Conservation (phyloP, 345 rosid genomes). For the Gossypium mustelinum region DNA sequence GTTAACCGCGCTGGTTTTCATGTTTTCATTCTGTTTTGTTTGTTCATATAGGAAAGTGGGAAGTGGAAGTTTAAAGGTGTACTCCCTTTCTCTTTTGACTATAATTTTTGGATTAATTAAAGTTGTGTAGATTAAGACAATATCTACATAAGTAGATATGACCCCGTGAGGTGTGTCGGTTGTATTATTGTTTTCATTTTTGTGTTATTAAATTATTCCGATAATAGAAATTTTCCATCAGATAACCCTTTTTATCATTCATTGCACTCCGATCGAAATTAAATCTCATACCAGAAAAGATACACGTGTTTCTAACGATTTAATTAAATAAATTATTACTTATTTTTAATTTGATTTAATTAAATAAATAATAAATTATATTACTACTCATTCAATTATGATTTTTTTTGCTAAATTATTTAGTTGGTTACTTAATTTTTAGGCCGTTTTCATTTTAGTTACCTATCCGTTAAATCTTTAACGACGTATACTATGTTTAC, state of each 20-base stretch:
- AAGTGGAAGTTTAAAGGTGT: background rate
- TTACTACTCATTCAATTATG: too few relatives aligned
- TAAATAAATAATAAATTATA: too few relatives aligned
- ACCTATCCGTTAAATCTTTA: too few relatives aligned
- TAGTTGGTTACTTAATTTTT: too few relatives aligned
- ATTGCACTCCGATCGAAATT: too few relatives aligned
- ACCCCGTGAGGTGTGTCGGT: background rate
- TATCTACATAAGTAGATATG: background rate
- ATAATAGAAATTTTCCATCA: background rate
- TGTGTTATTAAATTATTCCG: background rate
- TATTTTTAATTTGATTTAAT: too few relatives aligned
- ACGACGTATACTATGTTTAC: accelerated
- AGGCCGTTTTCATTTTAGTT: too few relatives aligned
- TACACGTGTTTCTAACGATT: too few relatives aligned
- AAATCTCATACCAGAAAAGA: too few relatives aligned
- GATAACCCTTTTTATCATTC: too few relatives aligned
- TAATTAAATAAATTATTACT: too few relatives aligned
- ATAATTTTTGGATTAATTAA: background rate
- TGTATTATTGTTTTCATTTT: background rate
- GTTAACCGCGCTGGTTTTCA: background rate
- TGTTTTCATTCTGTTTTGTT: background rate
- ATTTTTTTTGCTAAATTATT: too few relatives aligned
- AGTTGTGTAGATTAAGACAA: background rate
- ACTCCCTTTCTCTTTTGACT: background rate
- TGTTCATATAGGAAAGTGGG: background rate